Conservation (phyloP, 2,329 filamentous ascomycete genomes). For the Epichloe bromicola region DNA sequence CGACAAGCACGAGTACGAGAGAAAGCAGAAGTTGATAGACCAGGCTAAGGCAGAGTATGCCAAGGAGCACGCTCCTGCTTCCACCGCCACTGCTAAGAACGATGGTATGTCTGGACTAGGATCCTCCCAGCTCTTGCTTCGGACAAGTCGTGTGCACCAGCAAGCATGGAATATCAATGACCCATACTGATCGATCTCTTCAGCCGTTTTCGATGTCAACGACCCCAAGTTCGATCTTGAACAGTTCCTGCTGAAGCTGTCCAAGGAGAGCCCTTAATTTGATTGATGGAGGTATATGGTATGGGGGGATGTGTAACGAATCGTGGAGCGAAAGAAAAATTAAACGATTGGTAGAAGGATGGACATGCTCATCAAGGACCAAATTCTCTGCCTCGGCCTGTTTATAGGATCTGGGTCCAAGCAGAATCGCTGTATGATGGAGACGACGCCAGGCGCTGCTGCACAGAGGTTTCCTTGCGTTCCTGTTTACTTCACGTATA, state of each 20-base stretch:
- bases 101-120: slow-evolving; percentile 16
- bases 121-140: background rate
- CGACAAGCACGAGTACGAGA: slow-evolving; percentile 71
- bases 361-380: slow-evolving; percentile 2
- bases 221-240: slow-evolving; percentile 92
- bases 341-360: background rate
- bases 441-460: slow-evolving; percentile 28
- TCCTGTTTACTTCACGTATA: slow-evolving; percentile 31
- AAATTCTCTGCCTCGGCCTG: slow-evolving; percentile 1
- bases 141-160: background rate
- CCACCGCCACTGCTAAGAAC: slow-evolving; percentile 19
- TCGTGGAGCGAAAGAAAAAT: background rate
- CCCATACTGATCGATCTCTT: background rate
- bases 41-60: slow-evolving; percentile 85
- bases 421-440: slow-evolving; percentile 20
- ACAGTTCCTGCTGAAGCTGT: slow-evolving; percentile 58
- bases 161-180: background rate
- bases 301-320: background rate
- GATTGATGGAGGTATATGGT: background rate
- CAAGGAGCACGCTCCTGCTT: slow-evolving; percentile 52
- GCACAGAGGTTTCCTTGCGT: slow-evolving; percentile 37
- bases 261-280: slow-evolving; percentile 36
- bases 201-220: slow-evolving; percentile 47
- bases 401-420: slow-evolving; percentile 9
- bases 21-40: slow-evolving; percentile 83